Base-by-base conservation (phyloP, 1,284 basidiomycete species). In the Trichosporon sp. region DNA sequence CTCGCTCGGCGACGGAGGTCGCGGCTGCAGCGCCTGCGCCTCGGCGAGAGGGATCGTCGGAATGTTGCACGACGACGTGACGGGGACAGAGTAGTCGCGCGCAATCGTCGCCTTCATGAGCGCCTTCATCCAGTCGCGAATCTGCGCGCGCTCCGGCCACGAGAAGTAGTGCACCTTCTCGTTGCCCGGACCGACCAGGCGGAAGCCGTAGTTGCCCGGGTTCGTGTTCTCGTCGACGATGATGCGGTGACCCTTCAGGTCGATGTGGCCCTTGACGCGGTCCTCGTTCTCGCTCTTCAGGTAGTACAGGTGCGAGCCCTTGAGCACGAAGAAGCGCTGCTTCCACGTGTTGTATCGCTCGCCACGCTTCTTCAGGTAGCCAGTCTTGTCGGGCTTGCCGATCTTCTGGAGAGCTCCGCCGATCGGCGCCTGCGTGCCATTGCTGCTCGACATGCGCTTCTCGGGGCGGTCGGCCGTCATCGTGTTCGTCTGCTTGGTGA, bases 51-150 rank as follows among this genome's bases (percentile, higher is more conserved):
- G 93, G 73, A 99, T 98, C 1, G 96, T 99, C 2, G 95, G 93
- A 71, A 98, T 95, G 81, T 98, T 98, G 86, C 94, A 96, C 1
- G 94, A 97, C 5, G 96, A 98, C 31, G 98, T 91, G 69, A 99
- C 96, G 31, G 96, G 93, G 78, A 91, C 94, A 11, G 90, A 88
- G 81, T 95, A 96, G 83, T 97, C 94, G 70, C 97, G 87, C 16
- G 90, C 91, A 78, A 99, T 99, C 4, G 96, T 98, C 1, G 95
- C 92, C 84, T 99, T 99, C 93, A 98, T 98, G 77, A 99, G 89
- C 10, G 94, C 93, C 86, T 99, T 99, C 96, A 99, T 99, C 97
- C 97, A 99, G 76, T 94, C 94, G 12, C 97, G 89, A 65, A 98
- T 88, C 48, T 90, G 84, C 4, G 85, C 81, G 81, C 94, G 92